These are phyloP conservation scores for Heritiera littoralis DNA, from an alignment of 345 rosid genomes.

Conservation along the genomic window DNA sequence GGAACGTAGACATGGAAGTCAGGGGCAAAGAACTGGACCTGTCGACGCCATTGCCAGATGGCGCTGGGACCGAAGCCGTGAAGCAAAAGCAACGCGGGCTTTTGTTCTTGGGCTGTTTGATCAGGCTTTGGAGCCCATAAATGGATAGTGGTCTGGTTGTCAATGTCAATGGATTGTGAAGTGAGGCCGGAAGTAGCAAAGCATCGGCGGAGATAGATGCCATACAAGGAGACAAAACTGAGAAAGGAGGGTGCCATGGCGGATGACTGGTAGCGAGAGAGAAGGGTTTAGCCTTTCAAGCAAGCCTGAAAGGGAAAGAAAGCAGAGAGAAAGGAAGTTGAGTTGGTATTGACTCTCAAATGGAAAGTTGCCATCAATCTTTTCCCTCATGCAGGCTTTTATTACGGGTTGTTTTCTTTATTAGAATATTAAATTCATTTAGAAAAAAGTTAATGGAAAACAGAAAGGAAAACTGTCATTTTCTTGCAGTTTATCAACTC, in stretches of 20 bases:
- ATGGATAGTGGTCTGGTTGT: conserved; percentile 58
- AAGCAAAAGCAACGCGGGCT: conserved; percentile 59
- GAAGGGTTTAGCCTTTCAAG: neutral
- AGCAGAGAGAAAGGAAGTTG: neutral
- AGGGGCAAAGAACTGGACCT: conserved; percentile 62
- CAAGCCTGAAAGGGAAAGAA: neutral
- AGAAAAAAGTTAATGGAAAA: too few relatives aligned
- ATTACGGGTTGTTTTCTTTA: neutral
- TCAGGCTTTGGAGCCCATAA: conserved; percentile 64
- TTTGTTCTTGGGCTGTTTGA: conserved; percentile 30
- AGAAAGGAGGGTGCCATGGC: conserved; percentile 53
- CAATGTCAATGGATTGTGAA: conserved; percentile 42
- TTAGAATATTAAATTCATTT: too few relatives aligned
- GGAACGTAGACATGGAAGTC: conserved; percentile 65
- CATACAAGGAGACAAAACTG: conserved; percentile 62
- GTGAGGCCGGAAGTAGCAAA: conserved; percentile 64
- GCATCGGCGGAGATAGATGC: conserved; percentile 71
- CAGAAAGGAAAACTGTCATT: neutral
- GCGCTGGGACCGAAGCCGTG: conserved; percentile 89
- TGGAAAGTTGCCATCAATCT: too few relatives aligned
- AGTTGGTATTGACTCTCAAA: neutral
- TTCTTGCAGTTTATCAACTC: too few relatives aligned
- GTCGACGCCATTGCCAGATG: conserved; percentile 81
- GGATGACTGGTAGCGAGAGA: conserved; percentile 4
- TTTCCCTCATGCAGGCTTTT: neutral